Evolutionary conservation across 768 basidiomycete genomes (phyloP).

Genomic region (Cyclocybe cylindracea): DNA sequence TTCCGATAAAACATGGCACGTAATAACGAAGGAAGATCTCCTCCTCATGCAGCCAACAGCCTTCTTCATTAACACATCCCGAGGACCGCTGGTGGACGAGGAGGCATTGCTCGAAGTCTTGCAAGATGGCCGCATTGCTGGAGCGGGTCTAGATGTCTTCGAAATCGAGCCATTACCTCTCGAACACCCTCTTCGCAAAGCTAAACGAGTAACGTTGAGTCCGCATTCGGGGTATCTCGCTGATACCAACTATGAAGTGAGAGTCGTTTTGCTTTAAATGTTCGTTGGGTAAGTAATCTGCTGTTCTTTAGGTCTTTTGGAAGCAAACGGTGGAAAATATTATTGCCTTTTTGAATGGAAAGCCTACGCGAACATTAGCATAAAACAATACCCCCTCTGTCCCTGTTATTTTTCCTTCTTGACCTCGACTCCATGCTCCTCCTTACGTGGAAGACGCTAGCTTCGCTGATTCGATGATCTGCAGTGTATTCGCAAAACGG

Average conservation of each 20-base stretch:
- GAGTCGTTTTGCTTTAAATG: slow-evolving; percentile 5
- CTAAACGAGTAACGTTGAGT: slow-evolving; percentile 57
- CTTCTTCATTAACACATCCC: slow-evolving; percentile 65
- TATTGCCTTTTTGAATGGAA: slow-evolving; percentile 48
- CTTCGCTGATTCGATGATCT: slow-evolving; percentile 16
- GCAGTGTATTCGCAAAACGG: slow-evolving; percentile 16
- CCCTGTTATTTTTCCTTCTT: neutral
- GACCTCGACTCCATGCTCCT: neutral
- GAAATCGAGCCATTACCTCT: slow-evolving; percentile 65
- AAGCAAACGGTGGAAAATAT: slow-evolving; percentile 61
- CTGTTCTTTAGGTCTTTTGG: slow-evolving; percentile 45
- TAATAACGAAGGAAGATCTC: slow-evolving; percentile 50
- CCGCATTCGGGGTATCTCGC: slow-evolving; percentile 64
- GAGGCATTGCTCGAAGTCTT: slow-evolving; percentile 50
- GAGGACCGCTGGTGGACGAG: slow-evolving; percentile 69
- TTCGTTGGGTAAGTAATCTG: neutral
- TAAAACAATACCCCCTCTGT: neutral
- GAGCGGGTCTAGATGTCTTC: slow-evolving; percentile 67
- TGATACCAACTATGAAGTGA: slow-evolving; percentile 51
- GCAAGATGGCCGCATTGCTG: slow-evolving; percentile 47
- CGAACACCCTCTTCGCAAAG: slow-evolving; percentile 51
- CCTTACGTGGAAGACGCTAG: slow-evolving; percentile 5
- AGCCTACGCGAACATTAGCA: slow-evolving; percentile 7
- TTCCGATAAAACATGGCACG: slow-evolving; percentile 47
- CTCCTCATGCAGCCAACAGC: slow-evolving; percentile 56